Evolutionary conservation across 2,329 filamentous ascomycete species (phyloP).

Genomic region (Sporothrix curviconia): DNA sequence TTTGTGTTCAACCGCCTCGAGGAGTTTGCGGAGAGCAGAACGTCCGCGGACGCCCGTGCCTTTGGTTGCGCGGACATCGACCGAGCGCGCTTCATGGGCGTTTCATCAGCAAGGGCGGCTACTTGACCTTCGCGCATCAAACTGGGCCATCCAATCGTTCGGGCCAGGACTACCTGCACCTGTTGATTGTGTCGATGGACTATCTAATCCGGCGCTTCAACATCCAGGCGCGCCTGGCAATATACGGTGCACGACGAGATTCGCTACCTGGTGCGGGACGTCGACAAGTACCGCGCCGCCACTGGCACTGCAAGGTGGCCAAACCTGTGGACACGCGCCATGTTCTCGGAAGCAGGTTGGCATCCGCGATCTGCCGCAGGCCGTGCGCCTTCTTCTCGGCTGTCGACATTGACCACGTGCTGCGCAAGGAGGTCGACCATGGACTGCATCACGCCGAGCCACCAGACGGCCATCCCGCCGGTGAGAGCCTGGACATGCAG

Average conservation of each 20-base stretch:
- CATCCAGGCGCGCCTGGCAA: conserved; percentile 74
- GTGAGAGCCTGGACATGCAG: conserved; percentile 79
- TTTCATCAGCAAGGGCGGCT: conserved; percentile 81
- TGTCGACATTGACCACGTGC: conserved; percentile 86
- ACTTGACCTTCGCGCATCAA: conserved; percentile 94
- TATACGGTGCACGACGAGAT: conserved; percentile 98
- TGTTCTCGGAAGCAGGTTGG: conserved; percentile 97
- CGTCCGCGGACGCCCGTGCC: conserved; percentile 83
- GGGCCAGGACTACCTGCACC: conserved; percentile 92
- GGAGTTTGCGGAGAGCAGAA: conserved; percentile 94
- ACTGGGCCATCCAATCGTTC: conserved; percentile 99
- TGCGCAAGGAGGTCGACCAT: conserved; percentile 98
- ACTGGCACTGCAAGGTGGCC: conserved; percentile 88
- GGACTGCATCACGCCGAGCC: conserved; percentile 89
- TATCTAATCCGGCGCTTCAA: conserved; percentile 82
- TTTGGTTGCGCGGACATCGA: conserved; percentile 91
- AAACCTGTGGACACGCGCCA: conserved; percentile 96
- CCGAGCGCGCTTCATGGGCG: conserved; percentile 89
- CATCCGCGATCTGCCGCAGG: conserved; percentile 88
- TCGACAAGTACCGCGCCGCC: conserved; percentile 81
- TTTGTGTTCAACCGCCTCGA: conserved; percentile 98
- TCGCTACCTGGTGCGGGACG: conserved; percentile 77
- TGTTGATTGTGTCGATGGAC: conserved; percentile 91
- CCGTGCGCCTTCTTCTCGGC: conserved; percentile 94
- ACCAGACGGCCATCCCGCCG: conserved; percentile 69